Evolutionary conservation across 2,329 filamentous ascomycete genomes (phyloP), one percentile per base, ranked within the genome.

Genomic region (Aspergillus thermomutatus): DNA sequence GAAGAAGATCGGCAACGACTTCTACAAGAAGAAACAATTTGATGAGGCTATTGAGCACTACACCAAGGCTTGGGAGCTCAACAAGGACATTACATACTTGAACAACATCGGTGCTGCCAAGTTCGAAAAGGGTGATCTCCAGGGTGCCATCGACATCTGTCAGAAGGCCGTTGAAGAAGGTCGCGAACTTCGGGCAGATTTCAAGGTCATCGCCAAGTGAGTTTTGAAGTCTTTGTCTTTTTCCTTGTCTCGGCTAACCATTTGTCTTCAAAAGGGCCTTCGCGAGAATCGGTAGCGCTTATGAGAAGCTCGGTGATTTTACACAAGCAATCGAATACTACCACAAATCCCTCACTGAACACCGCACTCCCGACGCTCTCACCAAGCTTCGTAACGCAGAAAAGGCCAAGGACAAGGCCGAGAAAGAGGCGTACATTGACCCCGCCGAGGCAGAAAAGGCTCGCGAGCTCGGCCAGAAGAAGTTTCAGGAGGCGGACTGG

Each of bases 11-110:
- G 94, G 94, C 56, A 99, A 93, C 14, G 91, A 94, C 66, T 88
- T 88, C 75, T 99, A 99, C 83, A 99, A 99, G 87, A 97, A 97
- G 85, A 88, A 91, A 66, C 87, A 97, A 72, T 97, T 99, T 65
- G 94, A 97, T 68, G 87, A 89, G 70, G 94, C 94, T 51, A 97
- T 99, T 68, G 86, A 87, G 71, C 91, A 99, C 80, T 99, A 99
- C 82, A 84, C 76, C 73, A 95, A 96, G 75, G 94, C 94, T 0
- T 99, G 94, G 94, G 92, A 96, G 58, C 77, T 90, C 41, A 83
- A 91, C 84, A 94, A 97, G 82, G 94, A 99, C 69, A 96, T 99
- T 69, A 94, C 93, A 17, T 99, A 99, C 78, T 83, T 97, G 58
- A 99, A 95, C 80, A 99, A 99, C 78, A 83, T 96, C 31, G 91